Conservation (phyloP, 768 basidiomycete genomes). For the Sporobolomyces phaffii region DNA sequence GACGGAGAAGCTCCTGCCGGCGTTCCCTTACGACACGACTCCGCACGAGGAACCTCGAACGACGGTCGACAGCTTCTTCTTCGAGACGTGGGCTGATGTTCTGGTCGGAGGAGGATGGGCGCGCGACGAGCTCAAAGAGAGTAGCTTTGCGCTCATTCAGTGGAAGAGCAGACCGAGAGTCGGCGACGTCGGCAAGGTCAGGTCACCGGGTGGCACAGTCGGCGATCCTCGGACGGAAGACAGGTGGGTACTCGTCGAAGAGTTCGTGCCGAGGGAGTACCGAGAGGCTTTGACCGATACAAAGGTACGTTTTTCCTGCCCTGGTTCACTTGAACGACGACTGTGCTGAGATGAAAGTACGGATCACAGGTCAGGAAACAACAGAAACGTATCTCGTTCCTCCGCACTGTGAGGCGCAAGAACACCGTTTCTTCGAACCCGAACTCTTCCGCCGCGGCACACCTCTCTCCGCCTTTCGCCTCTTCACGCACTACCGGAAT, state of each 20-base stretch:
- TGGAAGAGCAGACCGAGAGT: slow-evolving; percentile 65
- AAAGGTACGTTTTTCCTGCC: slow-evolving; percentile 6
- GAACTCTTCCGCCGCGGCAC: background rate
- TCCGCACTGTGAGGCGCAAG: slow-evolving; percentile 38
- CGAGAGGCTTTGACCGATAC: slow-evolving; percentile 58
- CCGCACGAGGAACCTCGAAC: slow-evolving; percentile 57
- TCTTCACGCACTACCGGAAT: slow-evolving; percentile 3
- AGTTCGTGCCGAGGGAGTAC: slow-evolving; percentile 85
- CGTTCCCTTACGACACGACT: slow-evolving; percentile 89
- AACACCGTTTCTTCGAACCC: slow-evolving; percentile 1
- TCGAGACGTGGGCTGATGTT: slow-evolving; percentile 60
- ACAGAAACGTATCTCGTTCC: slow-evolving; percentile 38
- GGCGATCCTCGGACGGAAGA: slow-evolving; percentile 66
- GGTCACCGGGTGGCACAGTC: background rate
- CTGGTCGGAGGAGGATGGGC: slow-evolving; percentile 40
- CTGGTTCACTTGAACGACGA: too few species aligned
- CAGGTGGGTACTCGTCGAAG: slow-evolving; percentile 78
- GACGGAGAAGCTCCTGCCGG: slow-evolving; percentile 53
- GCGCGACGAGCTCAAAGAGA: slow-evolving; percentile 42
- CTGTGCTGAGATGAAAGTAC: too few species aligned
- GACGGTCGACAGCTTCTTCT: slow-evolving; percentile 72
- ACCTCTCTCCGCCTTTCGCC: background rate
- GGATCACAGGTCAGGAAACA: slow-evolving; percentile 29
- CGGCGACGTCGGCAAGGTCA: slow-evolving; percentile 7
- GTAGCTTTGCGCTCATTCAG: slow-evolving; percentile 59